phyloP scores from a whole-genome alignment of 768 basidiomycete species.

The Trametes cingulata region DNA sequence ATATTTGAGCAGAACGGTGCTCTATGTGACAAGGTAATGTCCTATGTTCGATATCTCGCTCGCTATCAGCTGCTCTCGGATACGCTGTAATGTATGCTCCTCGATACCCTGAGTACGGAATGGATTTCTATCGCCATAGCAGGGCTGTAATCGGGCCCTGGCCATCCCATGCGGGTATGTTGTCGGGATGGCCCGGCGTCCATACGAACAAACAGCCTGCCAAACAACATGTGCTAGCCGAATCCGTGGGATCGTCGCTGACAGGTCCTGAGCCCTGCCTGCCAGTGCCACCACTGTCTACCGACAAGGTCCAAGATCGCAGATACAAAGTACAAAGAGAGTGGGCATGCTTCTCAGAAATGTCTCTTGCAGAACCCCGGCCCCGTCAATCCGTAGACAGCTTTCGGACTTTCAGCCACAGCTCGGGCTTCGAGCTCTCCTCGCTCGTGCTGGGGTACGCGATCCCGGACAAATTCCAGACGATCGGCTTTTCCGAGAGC shows the following conservation, averaged over 20 bases:
- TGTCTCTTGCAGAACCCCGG: too few relatives aligned
- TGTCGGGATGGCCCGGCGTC: background rate
- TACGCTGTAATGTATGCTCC: too few relatives aligned
- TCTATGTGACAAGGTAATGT: background rate
- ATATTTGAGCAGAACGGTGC: background rate
- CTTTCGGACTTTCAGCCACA: slow-evolving; percentile 26
- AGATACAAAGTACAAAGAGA: background rate
- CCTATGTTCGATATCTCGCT: background rate
- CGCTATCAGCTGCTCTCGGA: too few relatives aligned
- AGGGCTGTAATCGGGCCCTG: too few relatives aligned
- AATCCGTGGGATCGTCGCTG: too few relatives aligned
- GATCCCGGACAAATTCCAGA: slow-evolving; percentile 31
- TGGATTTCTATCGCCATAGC: too few relatives aligned
- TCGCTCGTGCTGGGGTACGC: slow-evolving; percentile 26
- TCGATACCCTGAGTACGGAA: too few relatives aligned
- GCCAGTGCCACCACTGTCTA: background rate
- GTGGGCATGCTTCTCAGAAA: background rate
- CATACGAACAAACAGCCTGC: background rate
- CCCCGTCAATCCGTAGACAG: background rate
- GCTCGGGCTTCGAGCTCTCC: slow-evolving; percentile 17
- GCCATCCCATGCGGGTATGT: too few relatives aligned
- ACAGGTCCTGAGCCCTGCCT: too few relatives aligned
- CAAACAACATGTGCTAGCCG: background rate
- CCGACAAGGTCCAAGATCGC: background rate
- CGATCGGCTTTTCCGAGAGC: slow-evolving; percentile 25